phyloP scores from a whole-genome alignment of 1,284 basidiomycete species.

The Ceratobasidium sp. region DNA sequence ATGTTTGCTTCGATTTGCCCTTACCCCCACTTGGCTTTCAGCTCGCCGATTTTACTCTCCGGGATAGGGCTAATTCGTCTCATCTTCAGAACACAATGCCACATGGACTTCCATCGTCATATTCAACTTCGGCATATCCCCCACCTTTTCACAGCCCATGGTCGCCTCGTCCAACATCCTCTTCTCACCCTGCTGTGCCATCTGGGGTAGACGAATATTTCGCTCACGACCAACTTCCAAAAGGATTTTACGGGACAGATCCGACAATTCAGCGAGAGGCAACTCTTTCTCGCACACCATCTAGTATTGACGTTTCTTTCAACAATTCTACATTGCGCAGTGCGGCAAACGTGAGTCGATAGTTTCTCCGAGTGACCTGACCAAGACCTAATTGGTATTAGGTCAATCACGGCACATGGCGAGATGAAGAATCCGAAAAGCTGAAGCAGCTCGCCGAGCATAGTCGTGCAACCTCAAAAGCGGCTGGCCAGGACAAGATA shows the following conservation, averaged over 20 bases:
- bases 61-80: slow-evolving; percentile 22
- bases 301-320: slow-evolving; percentile 35
- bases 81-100: slow-evolving; percentile 39
- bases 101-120: slow-evolving; percentile 7
- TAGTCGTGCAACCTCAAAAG: slow-evolving; percentile 31
- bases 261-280: slow-evolving; percentile 42
- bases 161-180: slow-evolving; percentile 31
- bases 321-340: slow-evolving; percentile 39
- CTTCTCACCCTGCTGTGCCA: slow-evolving; percentile 28
- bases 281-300: slow-evolving; percentile 26
- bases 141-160: slow-evolving; percentile 33
- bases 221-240: slow-evolving; percentile 34
- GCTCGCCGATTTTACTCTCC: slow-evolving; percentile 34
- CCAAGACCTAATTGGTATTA: slow-evolving; percentile 18
- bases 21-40: slow-evolving; percentile 8
- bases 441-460: slow-evolving; percentile 37
- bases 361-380: slow-evolving; percentile 39
- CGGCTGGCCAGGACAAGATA: slow-evolving; percentile 33
- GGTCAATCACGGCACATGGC: slow-evolving; percentile 42
- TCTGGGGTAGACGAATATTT: slow-evolving; percentile 41
- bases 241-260: slow-evolving; percentile 35
- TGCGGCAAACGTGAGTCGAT: slow-evolving; percentile 41
- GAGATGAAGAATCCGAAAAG: slow-evolving; percentile 40
- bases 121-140: slow-evolving; percentile 40
- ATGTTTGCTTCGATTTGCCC: neutral